Base-by-base conservation (phyloP, 768 basidiomycete species). In the Russula olivacea region DNA sequence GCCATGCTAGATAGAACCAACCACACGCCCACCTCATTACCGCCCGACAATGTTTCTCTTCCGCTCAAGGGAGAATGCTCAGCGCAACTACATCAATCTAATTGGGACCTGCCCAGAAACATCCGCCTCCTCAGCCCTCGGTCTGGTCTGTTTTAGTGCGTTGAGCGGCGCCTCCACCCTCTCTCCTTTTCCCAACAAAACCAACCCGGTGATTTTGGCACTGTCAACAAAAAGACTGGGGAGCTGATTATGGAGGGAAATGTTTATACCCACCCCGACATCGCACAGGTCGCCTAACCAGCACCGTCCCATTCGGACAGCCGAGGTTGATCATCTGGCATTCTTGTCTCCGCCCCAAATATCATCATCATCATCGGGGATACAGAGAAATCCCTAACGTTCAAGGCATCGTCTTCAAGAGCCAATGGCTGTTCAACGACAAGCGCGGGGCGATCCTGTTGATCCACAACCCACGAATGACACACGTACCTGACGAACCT, bases 81-180 rank as follows among this genome's bases (percentile, higher is more conserved):
- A 59, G 21, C 58, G 63, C 53, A 64, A 64, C 53, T 60, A 59
- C 12, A n/a, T 60, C 17, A 58, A 64, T 28, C 40, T 64, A 64
- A 59, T 25, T 64, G 63, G 63, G 53, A 59, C 30, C 53, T 53
- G 15, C 38, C 53, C 19, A 55, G 19, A 23, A 23, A n/a, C 30
- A 36, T 64, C 12, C 43, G 43, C 19, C 21, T 11, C 38, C 3
- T 41, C 49, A 4, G 2, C 14, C 21, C 34, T 28, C 4, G 28
- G n/a, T n/a, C 30, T 28, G 25, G 40, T 40, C 55, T 21, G 1
- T 45, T n/a, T 43, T 14, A 21, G 17, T 17, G 17, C n/a, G 21
- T 25, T 36, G 30, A 47, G 12, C 6, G 28, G 28, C 28, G 28
- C 28, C 4, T 28, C 28, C 28, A 2, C 28, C 28, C 28, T 28